Base-by-base conservation (phyloP, 305 asterid species). In the Fraxinus sp. region DNA sequence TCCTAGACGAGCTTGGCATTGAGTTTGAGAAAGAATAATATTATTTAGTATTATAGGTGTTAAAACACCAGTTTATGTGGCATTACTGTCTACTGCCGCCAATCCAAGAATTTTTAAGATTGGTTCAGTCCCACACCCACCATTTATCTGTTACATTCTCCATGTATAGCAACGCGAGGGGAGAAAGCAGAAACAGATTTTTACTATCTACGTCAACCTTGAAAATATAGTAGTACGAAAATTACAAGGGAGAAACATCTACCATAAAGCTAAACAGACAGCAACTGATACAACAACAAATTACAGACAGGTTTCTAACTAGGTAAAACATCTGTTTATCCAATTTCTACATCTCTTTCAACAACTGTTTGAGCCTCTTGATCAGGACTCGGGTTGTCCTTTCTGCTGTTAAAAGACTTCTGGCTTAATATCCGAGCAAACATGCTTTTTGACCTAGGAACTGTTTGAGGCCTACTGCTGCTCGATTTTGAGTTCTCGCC, bases 401-500 rank as follows among this genome's bases (percentile, higher is more conserved):
- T 59, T 82, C 89, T 84, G 30, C 80, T 88, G 57, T 82, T 91
- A 32, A 89, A 89, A n/a, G 97, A 90, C 82, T 88, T 89, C 85
- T 87, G 90, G 85, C 93, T 92, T 76, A 92, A 87, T 13, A 93
- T 80, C 32, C 91, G 85, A 8, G 76, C 86, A 46, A 95, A 83
- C 94, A 85, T 90, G 84, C 97, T 94, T 81, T 73, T 89, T 20
- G 99, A 90, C 87, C 91, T 87, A 72, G 85, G 82, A 71, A 86
- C 59, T 22, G 86, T 81, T 72, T 46, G 85, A 46, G 89, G 80
- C 16, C 80, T 82, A 41, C 10, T 18, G 73, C 81, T 76, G 71
- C 79, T 57, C 16, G 82, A 73, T 79, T 76, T 85, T 24, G 66
- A 36, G 52, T 83, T 71, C 5, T 84, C 90, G 16, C 82, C 90